Conservation (phyloP, 2,329 filamentous ascomycete species). For the Dichotomopilus funicola region DNA sequence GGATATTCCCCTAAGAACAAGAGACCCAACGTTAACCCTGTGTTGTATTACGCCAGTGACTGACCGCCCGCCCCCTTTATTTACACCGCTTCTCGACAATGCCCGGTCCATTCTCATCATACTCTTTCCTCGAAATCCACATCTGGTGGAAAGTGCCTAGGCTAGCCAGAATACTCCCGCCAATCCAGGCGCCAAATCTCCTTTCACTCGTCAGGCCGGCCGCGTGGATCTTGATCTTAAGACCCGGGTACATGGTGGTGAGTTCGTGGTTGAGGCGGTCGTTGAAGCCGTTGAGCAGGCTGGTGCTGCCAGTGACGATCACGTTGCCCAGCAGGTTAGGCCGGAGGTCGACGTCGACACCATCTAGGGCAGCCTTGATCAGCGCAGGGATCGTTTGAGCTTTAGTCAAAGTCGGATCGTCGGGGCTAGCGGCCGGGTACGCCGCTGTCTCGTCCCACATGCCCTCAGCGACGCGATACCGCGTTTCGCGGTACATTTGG, state of each 20-base stretch:
- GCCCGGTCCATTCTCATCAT: slow-evolving; percentile 84
- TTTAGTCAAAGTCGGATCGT: slow-evolving; percentile 49
- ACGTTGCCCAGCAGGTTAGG: slow-evolving; percentile 80
- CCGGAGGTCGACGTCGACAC: slow-evolving; percentile 83
- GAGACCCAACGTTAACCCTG: too few relatives aligned
- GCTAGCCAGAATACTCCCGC: slow-evolving; percentile 90
- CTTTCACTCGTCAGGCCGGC: slow-evolving; percentile 81
- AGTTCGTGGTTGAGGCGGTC: slow-evolving; percentile 85
- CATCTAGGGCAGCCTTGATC: slow-evolving; percentile 67
- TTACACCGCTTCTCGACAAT: slow-evolving; percentile 98
- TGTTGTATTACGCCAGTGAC: too few relatives aligned
- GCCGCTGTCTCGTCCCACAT: slow-evolving; percentile 84
- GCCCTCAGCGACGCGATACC: slow-evolving; percentile 79
- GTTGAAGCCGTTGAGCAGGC: slow-evolving; percentile 82
- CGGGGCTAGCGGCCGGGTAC: slow-evolving; percentile 39
- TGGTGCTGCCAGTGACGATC: slow-evolving; percentile 84
- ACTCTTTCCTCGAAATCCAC: slow-evolving; percentile 98
- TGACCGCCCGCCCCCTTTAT: slow-evolving; percentile 34
- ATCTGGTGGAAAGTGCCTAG: slow-evolving; percentile 98
- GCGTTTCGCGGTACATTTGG: slow-evolving; percentile 84
- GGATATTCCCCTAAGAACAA: too few relatives aligned
- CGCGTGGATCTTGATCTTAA: slow-evolving; percentile 81
- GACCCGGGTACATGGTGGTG: slow-evolving; percentile 71
- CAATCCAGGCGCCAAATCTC: slow-evolving; percentile 91
- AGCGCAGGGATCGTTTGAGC: slow-evolving; percentile 78